These are phyloP conservation scores for Thymus mandschuricus DNA, from an alignment of 257 asterid species.

Conservation along the genomic window DNA sequence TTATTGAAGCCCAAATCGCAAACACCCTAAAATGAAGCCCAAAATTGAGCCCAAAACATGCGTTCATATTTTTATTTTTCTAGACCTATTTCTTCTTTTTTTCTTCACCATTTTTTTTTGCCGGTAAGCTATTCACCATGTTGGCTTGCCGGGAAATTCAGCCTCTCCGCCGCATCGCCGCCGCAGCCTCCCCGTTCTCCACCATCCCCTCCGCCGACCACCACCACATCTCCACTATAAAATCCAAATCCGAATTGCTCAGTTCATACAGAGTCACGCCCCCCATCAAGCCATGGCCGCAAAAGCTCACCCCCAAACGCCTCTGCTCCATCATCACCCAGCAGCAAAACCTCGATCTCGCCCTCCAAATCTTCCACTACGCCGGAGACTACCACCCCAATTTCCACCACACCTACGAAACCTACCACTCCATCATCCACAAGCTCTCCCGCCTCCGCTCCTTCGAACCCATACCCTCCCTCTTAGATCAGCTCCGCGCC, in stretches of 20 bases:
- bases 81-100: no score
- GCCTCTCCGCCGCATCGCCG: slow-evolving; percentile 36
- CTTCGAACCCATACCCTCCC: slow-evolving; percentile 60
- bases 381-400: slow-evolving; percentile 72
- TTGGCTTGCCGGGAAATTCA: slow-evolving; percentile 32
- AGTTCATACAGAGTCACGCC: slow-evolving; percentile 71
- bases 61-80: no score
- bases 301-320: slow-evolving; percentile 58
- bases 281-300: slow-evolving; percentile 94
- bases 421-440: slow-evolving; percentile 73
- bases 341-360: slow-evolving; percentile 74
- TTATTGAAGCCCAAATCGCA: no score
- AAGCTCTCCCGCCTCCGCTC: slow-evolving; percentile 74
- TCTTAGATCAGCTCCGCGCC: slow-evolving; percentile 49
- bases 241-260: slow-evolving; percentile 66
- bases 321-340: slow-evolving; percentile 59
- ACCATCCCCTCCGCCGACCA: slow-evolving; percentile 30
- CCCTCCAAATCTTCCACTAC: slow-evolving; percentile 78
- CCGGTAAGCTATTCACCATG: slow-evolving; percentile 28
- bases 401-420: slow-evolving; percentile 64
- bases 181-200: slow-evolving; percentile 32
- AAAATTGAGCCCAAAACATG: no score
- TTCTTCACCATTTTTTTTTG: no score
- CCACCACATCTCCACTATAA: slow-evolving; percentile 52
- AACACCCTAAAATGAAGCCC: no score